Base-by-base conservation (phyloP, 2,329 filamentous ascomycete genomes). In the Beauveria sp. region DNA sequence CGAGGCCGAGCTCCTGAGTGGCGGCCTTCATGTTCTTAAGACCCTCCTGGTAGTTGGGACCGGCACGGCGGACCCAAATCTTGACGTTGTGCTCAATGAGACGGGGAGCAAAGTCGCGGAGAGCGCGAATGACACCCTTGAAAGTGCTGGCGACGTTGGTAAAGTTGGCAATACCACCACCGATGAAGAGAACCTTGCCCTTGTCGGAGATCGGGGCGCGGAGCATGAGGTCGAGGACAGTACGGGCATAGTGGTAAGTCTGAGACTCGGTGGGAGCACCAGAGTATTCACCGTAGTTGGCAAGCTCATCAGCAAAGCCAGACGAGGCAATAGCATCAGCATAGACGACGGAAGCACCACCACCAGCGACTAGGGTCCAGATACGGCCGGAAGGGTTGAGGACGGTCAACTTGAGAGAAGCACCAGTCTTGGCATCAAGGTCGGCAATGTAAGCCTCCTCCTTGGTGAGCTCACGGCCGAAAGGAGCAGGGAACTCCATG, bases 151-250 rank as follows among this genome's bases (percentile, higher is more conserved):
- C 94, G 60, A 99, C 94, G 80, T 97, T 99, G 84, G 94, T 99
- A 83, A 99, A 99, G 89, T 99, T 99, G 84, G 94, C 94, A 84
- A 99, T 99, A 85, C 94, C 94, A 81, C 94, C 94, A 77, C 94
- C 94, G 68, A 99, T 97, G 85, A 99, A 99, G 67, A 99, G 88
- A 59, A 99, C 91, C 86, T 97, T 99, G 82, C 94, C 94, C 72
- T 97, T 88, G 64, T 90, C 84, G 77, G 85, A 83, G 73, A 86
- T 77, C 62, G 94, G 93, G 61, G 93, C 89, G 68, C 94, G 91
- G 69, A 99, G 89, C 91, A 99, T 96, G 66, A 99, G 87, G 76
- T 99, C 94, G 65, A 99, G 84, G 66, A 99, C 91, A 34, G 94
- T 99, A 72, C 90, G 90, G 72, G 94, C 92, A 80, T 99, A 99